Conservation (phyloP, 2,329 filamentous ascomycete species). For the Tolypocladium tundrense region DNA sequence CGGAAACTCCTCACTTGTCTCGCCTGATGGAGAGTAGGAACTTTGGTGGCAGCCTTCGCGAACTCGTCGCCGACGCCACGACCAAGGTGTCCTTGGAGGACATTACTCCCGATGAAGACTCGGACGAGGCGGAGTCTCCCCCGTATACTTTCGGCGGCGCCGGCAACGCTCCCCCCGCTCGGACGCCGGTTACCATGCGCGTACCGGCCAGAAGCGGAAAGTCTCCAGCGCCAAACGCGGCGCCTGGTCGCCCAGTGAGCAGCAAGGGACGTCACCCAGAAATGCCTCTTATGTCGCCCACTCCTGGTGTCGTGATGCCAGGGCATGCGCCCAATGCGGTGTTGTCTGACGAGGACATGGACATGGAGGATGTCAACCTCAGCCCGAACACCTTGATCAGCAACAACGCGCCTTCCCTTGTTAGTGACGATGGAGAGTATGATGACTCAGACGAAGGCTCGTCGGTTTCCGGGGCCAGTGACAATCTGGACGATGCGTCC, state of each 20-base stretch:
- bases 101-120: conserved; percentile 42
- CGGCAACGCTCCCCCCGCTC: conserved; percentile 11
- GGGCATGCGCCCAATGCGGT: conserved; percentile 11
- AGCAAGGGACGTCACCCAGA: conserved; percentile 41
- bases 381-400: conserved; percentile 61
- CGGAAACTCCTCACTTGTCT: conserved; percentile 57
- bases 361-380: conserved; percentile 48
- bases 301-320: conserved; percentile 8
- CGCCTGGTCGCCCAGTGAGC: conserved; percentile 39
- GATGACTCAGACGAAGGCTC: conserved; percentile 60
- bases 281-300: conserved; percentile 28
- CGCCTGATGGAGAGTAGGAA: conserved; percentile 52
- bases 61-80: conserved; percentile 50
- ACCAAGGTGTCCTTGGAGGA: conserved; percentile 40
- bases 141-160: conserved; percentile 5
- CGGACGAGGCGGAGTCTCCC: conserved; percentile 25
- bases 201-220: conserved; percentile 48
- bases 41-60: conserved; percentile 47
- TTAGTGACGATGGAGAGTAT: conserved; percentile 72
- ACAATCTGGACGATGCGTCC: conserved; percentile 47
- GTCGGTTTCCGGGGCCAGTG: conserved; percentile 46
- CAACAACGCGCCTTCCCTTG: conserved; percentile 69
- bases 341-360: conserved; percentile 35
- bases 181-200: conserved; percentile 39
- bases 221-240: conserved; percentile 32